Conservation (phyloP, 352 stramenopile genomes). For the Phytophthora vignae region DNA sequence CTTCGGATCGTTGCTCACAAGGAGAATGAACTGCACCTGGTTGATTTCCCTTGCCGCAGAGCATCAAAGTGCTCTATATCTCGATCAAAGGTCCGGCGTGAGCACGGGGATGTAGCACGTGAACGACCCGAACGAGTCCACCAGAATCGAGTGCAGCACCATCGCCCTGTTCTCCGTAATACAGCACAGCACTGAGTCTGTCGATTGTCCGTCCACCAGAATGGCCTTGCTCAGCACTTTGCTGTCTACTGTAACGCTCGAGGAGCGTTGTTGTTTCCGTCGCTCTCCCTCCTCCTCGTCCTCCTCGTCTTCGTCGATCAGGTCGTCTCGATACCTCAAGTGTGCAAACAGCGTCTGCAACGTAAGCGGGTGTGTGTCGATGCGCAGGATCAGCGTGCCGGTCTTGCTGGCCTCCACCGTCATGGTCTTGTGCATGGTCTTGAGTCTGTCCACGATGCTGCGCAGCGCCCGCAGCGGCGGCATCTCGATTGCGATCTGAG, state of each 20-base stretch:
- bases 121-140: conserved; percentile 81
- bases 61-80: conserved; percentile 17
- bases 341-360: conserved; percentile 84
- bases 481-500: conserved; percentile 87
- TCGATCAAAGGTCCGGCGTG: conserved; percentile 55
- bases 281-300: conserved; percentile 41
- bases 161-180: conserved; percentile 85
- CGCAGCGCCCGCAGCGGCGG: conserved; percentile 69
- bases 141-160: conserved; percentile 81
- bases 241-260: conserved; percentile 78
- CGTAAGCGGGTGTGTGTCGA: conserved; percentile 74
- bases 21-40: background rate
- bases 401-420: conserved; percentile 77
- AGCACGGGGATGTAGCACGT: conserved; percentile 87
- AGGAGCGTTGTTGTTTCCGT: conserved; percentile 41
- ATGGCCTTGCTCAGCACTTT: conserved; percentile 84
- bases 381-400: conserved; percentile 73
- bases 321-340: conserved; percentile 74
- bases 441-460: conserved; percentile 78
- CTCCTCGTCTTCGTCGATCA: conserved; percentile 60
- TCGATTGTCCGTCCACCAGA: conserved; percentile 72
- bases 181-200: conserved; percentile 78
- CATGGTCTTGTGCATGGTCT: conserved; percentile 78
- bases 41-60: background rate
- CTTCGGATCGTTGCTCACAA: conserved; percentile 1